Conservation (phyloP, 257 asterid species). For the Przewalskia tangutica region DNA sequence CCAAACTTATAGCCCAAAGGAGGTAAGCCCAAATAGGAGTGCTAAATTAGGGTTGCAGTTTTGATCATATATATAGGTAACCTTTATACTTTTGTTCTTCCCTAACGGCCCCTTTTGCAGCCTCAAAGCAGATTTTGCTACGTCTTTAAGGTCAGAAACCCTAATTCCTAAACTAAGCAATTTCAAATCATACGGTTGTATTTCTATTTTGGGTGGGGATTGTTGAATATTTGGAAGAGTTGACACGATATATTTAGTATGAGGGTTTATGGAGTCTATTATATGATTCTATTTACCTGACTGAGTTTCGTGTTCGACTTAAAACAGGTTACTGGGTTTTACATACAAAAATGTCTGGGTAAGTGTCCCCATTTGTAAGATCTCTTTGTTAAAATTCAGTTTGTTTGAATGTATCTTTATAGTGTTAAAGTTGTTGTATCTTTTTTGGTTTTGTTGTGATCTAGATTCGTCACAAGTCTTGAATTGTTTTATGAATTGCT, state of each 20-base stretch:
- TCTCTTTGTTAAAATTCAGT: not conserved
- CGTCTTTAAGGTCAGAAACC: not conserved
- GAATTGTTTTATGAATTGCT: not conserved
- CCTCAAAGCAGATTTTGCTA: not conserved
- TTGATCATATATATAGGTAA: not conserved
- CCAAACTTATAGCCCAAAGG: not conserved
- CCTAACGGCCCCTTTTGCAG: not conserved
- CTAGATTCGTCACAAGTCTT: not conserved
- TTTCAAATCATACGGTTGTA: too few species aligned
- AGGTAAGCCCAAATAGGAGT: not conserved
- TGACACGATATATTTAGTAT: constrained; percentile 6
- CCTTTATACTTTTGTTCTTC: not conserved
- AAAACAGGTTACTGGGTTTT: constrained; percentile 3
- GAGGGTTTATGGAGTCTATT: constrained; percentile 5
- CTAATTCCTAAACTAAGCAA: not conserved
- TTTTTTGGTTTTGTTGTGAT: not conserved
- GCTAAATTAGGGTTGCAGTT: not conserved
- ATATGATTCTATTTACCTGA: constrained; percentile 7
- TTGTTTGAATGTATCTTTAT: not conserved
- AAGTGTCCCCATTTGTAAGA: not conserved
- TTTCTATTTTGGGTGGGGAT: not conserved
- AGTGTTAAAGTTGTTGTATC: not conserved
- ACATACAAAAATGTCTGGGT: constrained; percentile 1
- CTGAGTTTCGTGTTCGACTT: constrained; percentile 7
- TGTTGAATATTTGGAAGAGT: not conserved